phyloP scores from a whole-genome alignment of 176 grass and related monocot species.

The Cymbopogon citratus region DNA sequence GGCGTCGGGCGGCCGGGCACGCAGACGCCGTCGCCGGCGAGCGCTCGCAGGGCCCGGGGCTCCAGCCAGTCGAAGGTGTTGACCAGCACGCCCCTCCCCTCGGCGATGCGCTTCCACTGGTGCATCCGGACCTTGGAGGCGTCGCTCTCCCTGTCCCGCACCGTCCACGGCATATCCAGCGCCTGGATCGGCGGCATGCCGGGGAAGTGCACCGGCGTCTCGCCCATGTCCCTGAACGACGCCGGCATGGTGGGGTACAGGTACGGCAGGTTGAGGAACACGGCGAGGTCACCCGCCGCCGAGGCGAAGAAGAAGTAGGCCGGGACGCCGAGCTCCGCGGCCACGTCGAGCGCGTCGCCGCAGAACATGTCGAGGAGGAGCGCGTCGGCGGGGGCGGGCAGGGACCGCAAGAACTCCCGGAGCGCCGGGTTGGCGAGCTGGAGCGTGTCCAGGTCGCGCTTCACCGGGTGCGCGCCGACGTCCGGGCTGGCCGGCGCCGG shows the following conservation, averaged over 20 bases:
- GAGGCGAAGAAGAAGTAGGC: constrained; percentile 49
- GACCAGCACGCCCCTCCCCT: constrained; percentile 38
- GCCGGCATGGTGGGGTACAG: constrained; percentile 1
- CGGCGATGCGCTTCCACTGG: constrained; percentile 23
- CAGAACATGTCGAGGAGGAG: constrained; percentile 63
- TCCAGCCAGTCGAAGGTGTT: constrained; percentile 57
- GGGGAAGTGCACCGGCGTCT: constrained; percentile 18
- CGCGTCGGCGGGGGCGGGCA: constrained; percentile 12
- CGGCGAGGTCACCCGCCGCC: constrained; percentile 27
- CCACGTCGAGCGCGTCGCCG: constrained; percentile 46
- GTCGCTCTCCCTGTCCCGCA: constrained; percentile 28
- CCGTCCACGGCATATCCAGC: constrained; percentile 1
- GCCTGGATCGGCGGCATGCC: constrained; percentile 34
- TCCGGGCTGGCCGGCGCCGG: constrained; percentile 25
- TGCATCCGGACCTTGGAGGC: background rate
- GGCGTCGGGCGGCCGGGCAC: constrained; percentile 25
- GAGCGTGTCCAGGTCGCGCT: constrained; percentile 24
- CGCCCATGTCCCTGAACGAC: constrained; percentile 39
- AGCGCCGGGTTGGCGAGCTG: constrained; percentile 25
- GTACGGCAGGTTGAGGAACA: constrained; percentile 32
- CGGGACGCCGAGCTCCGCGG: constrained; percentile 35
- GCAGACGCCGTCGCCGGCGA: constrained; percentile 30
- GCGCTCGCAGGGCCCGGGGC: constrained; percentile 11
- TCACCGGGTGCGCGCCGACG: background rate
- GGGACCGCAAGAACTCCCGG: background rate